Conservation (phyloP, 768 basidiomycete genomes). For the Lactarius deliciosus region DNA sequence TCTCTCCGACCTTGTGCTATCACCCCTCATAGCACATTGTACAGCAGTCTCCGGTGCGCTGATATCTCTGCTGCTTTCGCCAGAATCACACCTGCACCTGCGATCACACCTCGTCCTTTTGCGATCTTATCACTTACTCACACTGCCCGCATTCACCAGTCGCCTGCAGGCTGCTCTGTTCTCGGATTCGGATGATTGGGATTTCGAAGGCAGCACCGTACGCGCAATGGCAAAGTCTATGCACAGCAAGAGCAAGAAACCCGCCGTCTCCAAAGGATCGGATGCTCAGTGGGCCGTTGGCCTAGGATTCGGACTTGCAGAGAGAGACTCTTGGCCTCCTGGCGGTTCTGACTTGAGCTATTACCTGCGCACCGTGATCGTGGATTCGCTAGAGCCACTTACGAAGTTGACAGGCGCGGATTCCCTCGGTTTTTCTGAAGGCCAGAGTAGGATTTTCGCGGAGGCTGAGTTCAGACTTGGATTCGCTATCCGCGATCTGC, state of each 20-base stretch:
- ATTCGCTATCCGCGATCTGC: conserved; percentile 79
- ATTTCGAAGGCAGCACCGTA: conserved; percentile 26
- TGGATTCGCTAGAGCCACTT: conserved; percentile 63
- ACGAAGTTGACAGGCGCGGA: conserved; percentile 13
- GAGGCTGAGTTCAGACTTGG: conserved; percentile 78
- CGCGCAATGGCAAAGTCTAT: conserved; percentile 28
- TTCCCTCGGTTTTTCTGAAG: conserved; percentile 4
- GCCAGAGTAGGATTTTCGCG: conserved; percentile 36
- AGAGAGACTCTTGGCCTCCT: conserved; percentile 82
- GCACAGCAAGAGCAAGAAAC: conserved; percentile 4
- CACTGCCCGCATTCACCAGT: conserved; percentile 69
- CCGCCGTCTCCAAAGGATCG: neutral
- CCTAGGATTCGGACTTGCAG: conserved; percentile 67
- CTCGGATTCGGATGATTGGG: conserved; percentile 59
- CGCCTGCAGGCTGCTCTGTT: conserved; percentile 73
- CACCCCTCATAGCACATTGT: conserved; percentile 60
- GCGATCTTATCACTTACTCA: conserved; percentile 73
- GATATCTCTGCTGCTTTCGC: conserved; percentile 62
- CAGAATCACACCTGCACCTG: conserved; percentile 63
- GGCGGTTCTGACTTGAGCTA: conserved; percentile 83
- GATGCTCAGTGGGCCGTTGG: conserved; percentile 60
- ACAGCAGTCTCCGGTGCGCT: conserved; percentile 64
- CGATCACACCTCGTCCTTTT: conserved; percentile 65
- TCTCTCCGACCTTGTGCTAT: conserved; percentile 61
- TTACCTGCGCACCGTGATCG: conserved; percentile 78